Conservation (phyloP, 2,329 filamentous ascomycete genomes). For the Verticillium isaacii region DNA sequence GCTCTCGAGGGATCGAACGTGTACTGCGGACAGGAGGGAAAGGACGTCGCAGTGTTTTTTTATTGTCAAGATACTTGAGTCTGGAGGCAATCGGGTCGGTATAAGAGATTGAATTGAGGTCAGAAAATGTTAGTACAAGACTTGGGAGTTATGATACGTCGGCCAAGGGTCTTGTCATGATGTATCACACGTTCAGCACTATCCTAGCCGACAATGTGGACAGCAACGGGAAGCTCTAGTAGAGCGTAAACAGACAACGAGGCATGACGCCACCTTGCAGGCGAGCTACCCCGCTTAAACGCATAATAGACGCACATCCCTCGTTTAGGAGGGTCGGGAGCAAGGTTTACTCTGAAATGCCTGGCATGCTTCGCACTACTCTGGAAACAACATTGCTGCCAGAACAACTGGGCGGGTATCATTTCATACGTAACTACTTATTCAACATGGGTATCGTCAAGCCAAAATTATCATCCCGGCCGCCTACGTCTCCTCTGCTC, state of each 20-base stretch:
- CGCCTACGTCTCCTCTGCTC: not conserved
- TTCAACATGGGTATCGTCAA: not conserved
- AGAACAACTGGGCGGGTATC: not conserved
- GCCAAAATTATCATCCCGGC: not conserved
- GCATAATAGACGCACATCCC: not conserved
- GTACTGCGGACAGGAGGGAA: too few species aligned
- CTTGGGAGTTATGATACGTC: too few species aligned
- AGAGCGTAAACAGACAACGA: not conserved
- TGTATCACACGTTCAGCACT: too few species aligned
- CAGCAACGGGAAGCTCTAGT: not conserved
- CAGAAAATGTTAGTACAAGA: too few species aligned
- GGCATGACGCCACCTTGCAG: slow-evolving; percentile 5
- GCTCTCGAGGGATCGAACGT: not conserved
- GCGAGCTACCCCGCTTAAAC: not conserved
- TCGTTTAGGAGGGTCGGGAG: too few species aligned
- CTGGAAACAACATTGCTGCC: too few species aligned
- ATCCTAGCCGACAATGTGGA: not conserved
- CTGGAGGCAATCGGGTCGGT: too few species aligned
- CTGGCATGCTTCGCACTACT: too few species aligned
- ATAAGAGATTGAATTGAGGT: not conserved
- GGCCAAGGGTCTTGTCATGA: too few species aligned
- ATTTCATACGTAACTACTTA: not conserved
- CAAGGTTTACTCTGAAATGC: too few species aligned
- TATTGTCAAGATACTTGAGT: too few species aligned
- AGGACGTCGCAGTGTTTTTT: too few species aligned